Percentiles rank a stretch among this genome's conserved stretches.
Conservation (phyloP, 306 rosid species). For the Hippophae rhamnoides region DNA sequence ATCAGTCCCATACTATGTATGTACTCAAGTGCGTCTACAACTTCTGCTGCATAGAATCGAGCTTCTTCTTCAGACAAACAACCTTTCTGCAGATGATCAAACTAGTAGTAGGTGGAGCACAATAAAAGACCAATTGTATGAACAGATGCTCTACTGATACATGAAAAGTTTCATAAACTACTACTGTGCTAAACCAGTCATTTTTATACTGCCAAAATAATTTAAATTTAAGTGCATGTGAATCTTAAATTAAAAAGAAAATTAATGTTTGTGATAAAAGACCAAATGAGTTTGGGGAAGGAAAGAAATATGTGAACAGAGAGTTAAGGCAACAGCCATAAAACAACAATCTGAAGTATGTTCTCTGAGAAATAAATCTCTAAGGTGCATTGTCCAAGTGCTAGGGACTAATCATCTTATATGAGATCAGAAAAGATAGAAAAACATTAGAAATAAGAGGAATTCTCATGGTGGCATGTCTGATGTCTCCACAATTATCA, state of each 20-base stretch:
- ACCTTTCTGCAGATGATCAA: conserved; percentile 64
- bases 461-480: conserved; percentile 11
- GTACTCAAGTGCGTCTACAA: conserved; percentile 93
- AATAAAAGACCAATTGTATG: neutral
- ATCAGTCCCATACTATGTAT: conserved; percentile 91
- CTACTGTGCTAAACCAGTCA: too few species aligned
- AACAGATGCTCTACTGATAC: conserved; percentile 6
- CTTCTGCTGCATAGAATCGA: conserved; percentile 91
- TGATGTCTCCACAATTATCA: conserved; percentile 2
- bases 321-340: too few species aligned
- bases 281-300: too few species aligned
- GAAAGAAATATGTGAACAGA: too few species aligned
- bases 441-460: conserved; percentile 4
- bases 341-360: too few species aligned
- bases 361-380: too few species aligned
- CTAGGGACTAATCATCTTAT: too few species aligned
- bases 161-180: neutral
- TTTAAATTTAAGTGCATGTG: too few species aligned
- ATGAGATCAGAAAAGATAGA: neutral
- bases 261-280: too few species aligned
- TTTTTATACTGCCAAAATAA: too few species aligned
- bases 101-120: conserved; percentile 14
- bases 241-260: too few species aligned
- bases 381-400: too few species aligned
- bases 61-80: conserved; percentile 82